phyloP scores from a whole-genome alignment of 768 basidiomycete genomes.

The Boletellus ananas region DNA sequence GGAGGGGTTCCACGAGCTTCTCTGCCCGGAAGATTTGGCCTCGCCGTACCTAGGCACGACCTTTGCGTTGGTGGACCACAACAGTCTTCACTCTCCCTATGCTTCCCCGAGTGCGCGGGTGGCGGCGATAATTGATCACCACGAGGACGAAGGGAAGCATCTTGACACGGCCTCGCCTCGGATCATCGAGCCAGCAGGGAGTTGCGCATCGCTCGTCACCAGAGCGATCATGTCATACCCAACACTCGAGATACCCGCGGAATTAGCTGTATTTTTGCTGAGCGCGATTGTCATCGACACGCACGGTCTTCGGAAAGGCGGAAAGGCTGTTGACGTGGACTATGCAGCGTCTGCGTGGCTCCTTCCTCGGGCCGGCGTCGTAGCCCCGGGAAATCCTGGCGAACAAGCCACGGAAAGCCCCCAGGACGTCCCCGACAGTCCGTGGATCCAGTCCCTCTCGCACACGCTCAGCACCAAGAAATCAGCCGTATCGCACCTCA shows the following conservation, averaged over 20 bases:
- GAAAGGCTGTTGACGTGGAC: slow-evolving; percentile 72
- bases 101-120: slow-evolving; percentile 46
- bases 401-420: background rate
- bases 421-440: slow-evolving; percentile 35
- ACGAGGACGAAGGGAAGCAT: slow-evolving; percentile 78
- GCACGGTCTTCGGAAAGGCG: slow-evolving; percentile 66
- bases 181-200: slow-evolving; percentile 66
- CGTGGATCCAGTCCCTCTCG: slow-evolving; percentile 47
- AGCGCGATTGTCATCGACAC: slow-evolving; percentile 87
- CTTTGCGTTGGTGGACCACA: slow-evolving; percentile 92
- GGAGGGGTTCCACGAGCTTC: slow-evolving; percentile 49
- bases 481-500: slow-evolving; percentile 59
- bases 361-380: slow-evolving; percentile 50
- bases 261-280: slow-evolving; percentile 76
- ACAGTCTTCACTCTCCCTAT: slow-evolving; percentile 54
- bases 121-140: slow-evolving; percentile 83
- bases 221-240: slow-evolving; percentile 23
- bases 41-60: slow-evolving; percentile 38
- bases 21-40: slow-evolving; percentile 68
- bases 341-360: slow-evolving; percentile 61
- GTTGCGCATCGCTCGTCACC: slow-evolving; percentile 70
- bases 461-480: slow-evolving; percentile 54
- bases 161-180: slow-evolving; percentile 60
- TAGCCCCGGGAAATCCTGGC: slow-evolving; percentile 15
- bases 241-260: slow-evolving; percentile 38